These are phyloP conservation scores for Pleurotus ostreatus DNA, from an alignment of 768 basidiomycete genomes.

Conservation along the genomic window DNA sequence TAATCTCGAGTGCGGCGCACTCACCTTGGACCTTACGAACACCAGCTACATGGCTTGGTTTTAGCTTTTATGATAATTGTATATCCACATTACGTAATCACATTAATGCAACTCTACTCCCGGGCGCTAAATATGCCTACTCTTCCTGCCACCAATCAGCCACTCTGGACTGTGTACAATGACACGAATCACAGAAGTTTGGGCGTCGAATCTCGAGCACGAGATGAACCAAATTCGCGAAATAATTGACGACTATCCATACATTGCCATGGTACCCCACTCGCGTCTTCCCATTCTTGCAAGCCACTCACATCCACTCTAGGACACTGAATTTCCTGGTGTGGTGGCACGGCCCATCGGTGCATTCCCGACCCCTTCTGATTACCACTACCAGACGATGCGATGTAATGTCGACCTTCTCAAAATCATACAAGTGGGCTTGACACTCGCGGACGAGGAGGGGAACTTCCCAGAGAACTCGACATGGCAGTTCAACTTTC, in stretches of 20 bases:
- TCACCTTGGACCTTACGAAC: conserved; percentile 50
- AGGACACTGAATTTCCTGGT: conserved; percentile 99
- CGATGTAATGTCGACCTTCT: conserved; percentile 98
- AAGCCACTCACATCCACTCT: conserved; percentile 20
- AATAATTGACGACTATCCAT: conserved; percentile 86
- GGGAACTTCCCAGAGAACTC: conserved; percentile 90
- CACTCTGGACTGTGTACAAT: conserved; percentile 26
- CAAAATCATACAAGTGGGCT: conserved; percentile 95
- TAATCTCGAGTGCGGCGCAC: conserved; percentile 60
- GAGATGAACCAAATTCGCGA: conserved; percentile 90
- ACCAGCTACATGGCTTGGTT: conserved; percentile 74
- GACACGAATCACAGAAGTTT: conserved; percentile 92
- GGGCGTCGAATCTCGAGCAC: conserved; percentile 87
- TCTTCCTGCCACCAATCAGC: no score
- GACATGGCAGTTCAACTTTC: conserved; percentile 99
- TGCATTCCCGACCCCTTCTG: conserved; percentile 91
- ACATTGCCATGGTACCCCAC: conserved; percentile 78
- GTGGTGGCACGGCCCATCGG: conserved; percentile 98
- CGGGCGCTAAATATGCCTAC: no score
- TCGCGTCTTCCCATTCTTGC: not conserved
- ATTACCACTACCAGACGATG: conserved; percentile 99
- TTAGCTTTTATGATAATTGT: conserved; percentile 19
- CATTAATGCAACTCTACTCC: no score
- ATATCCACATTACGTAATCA: no score
- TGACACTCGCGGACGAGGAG: conserved; percentile 91